These are phyloP conservation scores for Haematococcus sp. DNA, from an alignment of 139 green algal species.

Conservation along the genomic window DNA sequence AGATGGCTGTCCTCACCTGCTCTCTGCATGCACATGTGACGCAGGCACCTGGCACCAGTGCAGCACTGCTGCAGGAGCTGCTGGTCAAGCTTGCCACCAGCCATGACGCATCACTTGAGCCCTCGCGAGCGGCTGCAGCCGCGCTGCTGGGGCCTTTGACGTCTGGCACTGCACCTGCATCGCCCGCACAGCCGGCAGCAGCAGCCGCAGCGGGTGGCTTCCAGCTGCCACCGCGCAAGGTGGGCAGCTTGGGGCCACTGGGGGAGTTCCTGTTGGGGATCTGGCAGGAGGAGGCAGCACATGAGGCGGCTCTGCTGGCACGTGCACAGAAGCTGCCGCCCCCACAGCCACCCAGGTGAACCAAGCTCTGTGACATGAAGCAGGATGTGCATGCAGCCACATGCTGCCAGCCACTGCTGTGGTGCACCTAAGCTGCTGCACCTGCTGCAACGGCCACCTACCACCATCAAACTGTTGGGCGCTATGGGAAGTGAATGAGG, in stretches of 20 bases:
- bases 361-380: too few relatives aligned
- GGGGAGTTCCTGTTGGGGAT: conserved; percentile 49
- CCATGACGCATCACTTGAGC: conserved; percentile 24
- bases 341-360: too few relatives aligned
- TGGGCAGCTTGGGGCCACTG: conserved; percentile 36
- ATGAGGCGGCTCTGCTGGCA: conserved; percentile 22
- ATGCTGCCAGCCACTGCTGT: too few relatives aligned
- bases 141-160: background rate
- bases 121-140: conserved; percentile 24
- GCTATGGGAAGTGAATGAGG: too few relatives aligned
- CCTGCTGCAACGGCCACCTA: too few relatives aligned
- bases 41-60: conserved; percentile 23
- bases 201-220: background rate
- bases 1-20: background rate
- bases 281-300: conserved; percentile 48
- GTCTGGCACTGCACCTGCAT: too few relatives aligned
- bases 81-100: conserved; percentile 25
- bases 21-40: background rate
- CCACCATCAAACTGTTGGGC: too few relatives aligned
- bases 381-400: too few relatives aligned
- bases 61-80: conserved; percentile 19
- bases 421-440: too few relatives aligned
- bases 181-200: background rate
- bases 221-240: background rate
- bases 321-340: background rate